Evolutionary conservation across 148 eudicot genomes (phyloP).

Genomic region (Dysphania ambrosioides): DNA sequence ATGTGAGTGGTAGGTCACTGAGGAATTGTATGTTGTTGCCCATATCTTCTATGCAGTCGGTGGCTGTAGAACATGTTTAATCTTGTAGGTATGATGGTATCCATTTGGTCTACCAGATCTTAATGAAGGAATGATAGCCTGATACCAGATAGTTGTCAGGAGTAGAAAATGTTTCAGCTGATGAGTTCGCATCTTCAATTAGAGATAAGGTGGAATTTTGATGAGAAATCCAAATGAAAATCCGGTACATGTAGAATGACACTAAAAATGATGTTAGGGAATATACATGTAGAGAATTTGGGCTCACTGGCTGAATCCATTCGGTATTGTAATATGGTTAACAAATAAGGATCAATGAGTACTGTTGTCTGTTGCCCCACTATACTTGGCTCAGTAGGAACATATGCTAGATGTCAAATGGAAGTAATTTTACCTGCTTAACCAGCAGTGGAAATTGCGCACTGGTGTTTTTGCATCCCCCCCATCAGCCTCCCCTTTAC

Average conservation of each 20-base stretch:
- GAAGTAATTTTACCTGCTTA: neutral
- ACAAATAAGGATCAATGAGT: neutral
- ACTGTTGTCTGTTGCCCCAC: neutral
- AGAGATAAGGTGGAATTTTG: neutral
- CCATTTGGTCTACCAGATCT: too few relatives aligned
- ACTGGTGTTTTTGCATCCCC: too few relatives aligned
- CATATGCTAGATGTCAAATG: neutral
- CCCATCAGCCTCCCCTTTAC: too few relatives aligned
- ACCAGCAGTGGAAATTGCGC: neutral
- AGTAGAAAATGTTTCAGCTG: neutral
- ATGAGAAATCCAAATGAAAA: neutral
- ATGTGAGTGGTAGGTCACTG: neutral
- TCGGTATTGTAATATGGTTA: neutral
- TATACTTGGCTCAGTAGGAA: neutral
- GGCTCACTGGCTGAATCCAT: neutral
- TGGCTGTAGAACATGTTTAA: neutral
- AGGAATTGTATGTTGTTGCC: neutral
- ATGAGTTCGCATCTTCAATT: neutral
- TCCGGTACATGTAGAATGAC: neutral
- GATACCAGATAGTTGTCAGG: neutral
- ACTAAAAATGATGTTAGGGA: neutral
- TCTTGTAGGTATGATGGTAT: neutral
- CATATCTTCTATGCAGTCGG: neutral
- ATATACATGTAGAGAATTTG: neutral
- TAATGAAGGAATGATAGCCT: too few relatives aligned